Base-by-base conservation (phyloP, 2,329 filamentous ascomycete genomes). In the Microcera coccophila region DNA sequence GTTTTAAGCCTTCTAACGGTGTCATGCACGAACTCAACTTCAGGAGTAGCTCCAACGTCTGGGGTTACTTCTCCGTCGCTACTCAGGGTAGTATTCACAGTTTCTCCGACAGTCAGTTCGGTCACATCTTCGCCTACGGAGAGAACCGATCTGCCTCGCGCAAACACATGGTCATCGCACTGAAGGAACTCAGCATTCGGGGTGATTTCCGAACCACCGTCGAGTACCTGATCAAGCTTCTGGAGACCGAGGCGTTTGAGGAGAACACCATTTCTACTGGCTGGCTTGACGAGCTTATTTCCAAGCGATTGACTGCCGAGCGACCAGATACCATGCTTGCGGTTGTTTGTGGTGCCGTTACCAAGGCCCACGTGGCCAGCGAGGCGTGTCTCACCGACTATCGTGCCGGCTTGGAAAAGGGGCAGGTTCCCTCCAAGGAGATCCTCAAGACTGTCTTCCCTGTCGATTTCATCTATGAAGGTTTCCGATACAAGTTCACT, bases 1-100 rank as follows among this genome's bases (percentile, higher is more conserved):
- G 93, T 40, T 98, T 98, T 82, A 98, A 98, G 80, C 93, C 93
- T 45, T 98, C 93, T 35, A 95, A 91, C 62, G 93, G 93, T 82
- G 95, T 91, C 40, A 94, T 98, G 82, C 93, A 97, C 74, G 93
- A 98, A 64, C 76, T 98, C 62, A 98, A 98, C 78, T 98, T 98
- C 82, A 82, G 93, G 64, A 94, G 87, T 74, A 95, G 90, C 67
- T 97, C 93, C 51, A 98, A 98, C 58, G 93, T 97, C 43, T 98
- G 93, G 93, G 93, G 93, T 78, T 98, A 98, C 72, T 98, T 98
- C 82, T 98, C 93, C 40, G 93, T 98, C 67, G 88, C 90, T 73
- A 93, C 90, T 9, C 85, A 90, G 42, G 91, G 90, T 73, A 90
- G 90, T 69, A 98, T 98, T 54, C 93, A 98, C 81, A 96, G 89